These are phyloP conservation scores for Halophytophthora polymorphica DNA, from an alignment of 352 stramenopile genomes.

Conservation along the genomic window DNA sequence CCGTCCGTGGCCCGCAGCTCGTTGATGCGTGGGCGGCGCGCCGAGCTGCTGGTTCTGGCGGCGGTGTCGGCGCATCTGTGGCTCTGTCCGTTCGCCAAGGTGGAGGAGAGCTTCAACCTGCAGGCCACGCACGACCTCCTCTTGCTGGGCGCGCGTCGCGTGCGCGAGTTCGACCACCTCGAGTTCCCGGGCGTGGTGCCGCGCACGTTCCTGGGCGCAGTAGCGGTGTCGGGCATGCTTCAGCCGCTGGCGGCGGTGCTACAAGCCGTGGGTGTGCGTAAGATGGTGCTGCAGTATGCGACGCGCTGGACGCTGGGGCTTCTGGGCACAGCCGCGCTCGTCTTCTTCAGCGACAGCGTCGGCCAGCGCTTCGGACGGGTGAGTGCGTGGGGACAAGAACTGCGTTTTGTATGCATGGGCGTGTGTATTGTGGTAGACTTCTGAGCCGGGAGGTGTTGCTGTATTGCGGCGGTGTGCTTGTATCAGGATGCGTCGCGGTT, in stretches of 20 bases:
- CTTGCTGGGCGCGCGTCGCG: conserved; percentile 43
- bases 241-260: conserved; percentile 40
- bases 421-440: no score
- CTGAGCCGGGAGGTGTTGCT: no score
- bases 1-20: no score
- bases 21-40: conserved; percentile 25
- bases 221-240: conserved; percentile 53
- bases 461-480: not conserved
- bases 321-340: conserved; percentile 50
- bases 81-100: conserved; percentile 81
- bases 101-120: conserved; percentile 98
- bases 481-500: conserved; percentile 50
- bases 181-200: conserved; percentile 98
- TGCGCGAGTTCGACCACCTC: conserved; percentile 93
- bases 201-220: conserved; percentile 93
- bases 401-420: not conserved
- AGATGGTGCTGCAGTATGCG: conserved; percentile 55
- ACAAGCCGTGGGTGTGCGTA: conserved; percentile 22
- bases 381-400: conserved; percentile 3
- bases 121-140: conserved; percentile 98
- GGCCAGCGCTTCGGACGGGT: conserved; percentile 52
- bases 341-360: conserved; percentile 63
- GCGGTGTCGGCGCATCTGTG: conserved; percentile 43
- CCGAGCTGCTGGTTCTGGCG: conserved; percentile 37
- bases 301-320: conserved; percentile 63